A percentile compares a stretch with the other conserved stretches of the same genome.
These are phyloP conservation scores for Kodamaea plutei DNA, from an alignment of 1,139 yeast species.

Conservation along the genomic window DNA sequence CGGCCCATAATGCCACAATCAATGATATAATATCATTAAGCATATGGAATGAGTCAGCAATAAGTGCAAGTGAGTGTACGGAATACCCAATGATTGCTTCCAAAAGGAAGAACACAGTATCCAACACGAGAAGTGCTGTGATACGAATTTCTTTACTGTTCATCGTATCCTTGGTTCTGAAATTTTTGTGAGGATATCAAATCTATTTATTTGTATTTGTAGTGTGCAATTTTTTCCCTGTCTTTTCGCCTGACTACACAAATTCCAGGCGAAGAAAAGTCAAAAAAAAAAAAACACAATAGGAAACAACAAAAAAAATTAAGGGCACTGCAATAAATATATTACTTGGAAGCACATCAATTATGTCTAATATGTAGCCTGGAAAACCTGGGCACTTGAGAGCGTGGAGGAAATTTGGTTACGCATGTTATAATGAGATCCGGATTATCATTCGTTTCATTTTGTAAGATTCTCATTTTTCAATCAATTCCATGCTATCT, in stretches of 20 bases:
- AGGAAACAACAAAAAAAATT: neutral
- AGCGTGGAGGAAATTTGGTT: too few relatives aligned
- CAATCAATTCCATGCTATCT: too few relatives aligned
- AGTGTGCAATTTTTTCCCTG: neutral
- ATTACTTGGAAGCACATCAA: too few relatives aligned
- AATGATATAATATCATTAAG: conserved; percentile 89
- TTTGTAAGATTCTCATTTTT: too few relatives aligned
- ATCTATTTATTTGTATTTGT: neutral
- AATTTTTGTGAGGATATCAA: neutral
- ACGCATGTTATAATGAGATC: too few relatives aligned
- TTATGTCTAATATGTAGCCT: too few relatives aligned
- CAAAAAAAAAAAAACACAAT: too few relatives aligned
- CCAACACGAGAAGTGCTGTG: conserved; percentile 65
- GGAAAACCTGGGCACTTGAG: too few relatives aligned
- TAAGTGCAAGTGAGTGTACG: conserved; percentile 86
- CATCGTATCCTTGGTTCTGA: conserved; percentile 15
- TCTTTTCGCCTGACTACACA: too few relatives aligned
- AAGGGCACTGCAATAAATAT: neutral
- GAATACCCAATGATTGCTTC: conserved; percentile 85
- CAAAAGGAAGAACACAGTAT: conserved; percentile 76
- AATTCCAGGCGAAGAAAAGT: too few relatives aligned
- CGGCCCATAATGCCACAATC: conserved; percentile 95
- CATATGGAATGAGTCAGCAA: conserved; percentile 98
- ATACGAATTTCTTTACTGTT: conserved; percentile 71
- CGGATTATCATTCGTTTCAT: too few relatives aligned